A percentile compares a stretch with the other conserved stretches of the same genome.
These are phyloP conservation scores for Myriangium duriaei DNA, from an alignment of 2,329 filamentous ascomycete genomes.

Conservation along the genomic window DNA sequence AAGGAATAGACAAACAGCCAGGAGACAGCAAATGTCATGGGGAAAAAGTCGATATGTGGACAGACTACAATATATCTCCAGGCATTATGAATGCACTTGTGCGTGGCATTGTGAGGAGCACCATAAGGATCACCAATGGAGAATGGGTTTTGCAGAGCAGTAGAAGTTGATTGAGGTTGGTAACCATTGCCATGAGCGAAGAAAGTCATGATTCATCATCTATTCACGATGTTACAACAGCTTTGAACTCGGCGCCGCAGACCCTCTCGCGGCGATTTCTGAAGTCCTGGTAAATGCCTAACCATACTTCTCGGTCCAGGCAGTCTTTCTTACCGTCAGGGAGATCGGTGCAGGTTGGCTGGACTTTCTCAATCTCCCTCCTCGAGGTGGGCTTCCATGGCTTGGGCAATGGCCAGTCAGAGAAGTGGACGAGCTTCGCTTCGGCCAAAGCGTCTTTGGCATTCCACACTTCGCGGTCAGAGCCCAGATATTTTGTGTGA, in stretches of 20 bases:
- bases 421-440: constrained; percentile 55
- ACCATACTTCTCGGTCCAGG: constrained; percentile 16
- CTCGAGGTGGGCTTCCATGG: constrained; percentile 39
- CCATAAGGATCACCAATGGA: too few relatives aligned
- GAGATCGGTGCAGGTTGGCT: constrained; percentile 5
- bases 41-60: too few relatives aligned
- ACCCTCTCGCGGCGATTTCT: not conserved
- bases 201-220: too few relatives aligned
- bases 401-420: constrained; percentile 57
- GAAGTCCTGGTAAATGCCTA: constrained; percentile 22
- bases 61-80: too few relatives aligned
- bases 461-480: constrained; percentile 44
- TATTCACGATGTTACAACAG: too few relatives aligned
- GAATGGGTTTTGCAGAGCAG: too few relatives aligned
- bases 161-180: too few relatives aligned
- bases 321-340: constrained; percentile 12
- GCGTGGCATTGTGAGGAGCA: too few relatives aligned
- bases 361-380: constrained; percentile 26
- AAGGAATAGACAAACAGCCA: too few relatives aligned
- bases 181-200: too few relatives aligned
- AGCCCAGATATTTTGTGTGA: constrained; percentile 42
- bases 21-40: too few relatives aligned
- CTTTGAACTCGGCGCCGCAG: not conserved
- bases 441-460: constrained; percentile 42
- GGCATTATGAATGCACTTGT: too few relatives aligned